Evolutionary conservation across 164 flowering plant genomes (phyloP), one percentile per base, ranked within the genome.

Genomic region (Vitis cinerea): DNA sequence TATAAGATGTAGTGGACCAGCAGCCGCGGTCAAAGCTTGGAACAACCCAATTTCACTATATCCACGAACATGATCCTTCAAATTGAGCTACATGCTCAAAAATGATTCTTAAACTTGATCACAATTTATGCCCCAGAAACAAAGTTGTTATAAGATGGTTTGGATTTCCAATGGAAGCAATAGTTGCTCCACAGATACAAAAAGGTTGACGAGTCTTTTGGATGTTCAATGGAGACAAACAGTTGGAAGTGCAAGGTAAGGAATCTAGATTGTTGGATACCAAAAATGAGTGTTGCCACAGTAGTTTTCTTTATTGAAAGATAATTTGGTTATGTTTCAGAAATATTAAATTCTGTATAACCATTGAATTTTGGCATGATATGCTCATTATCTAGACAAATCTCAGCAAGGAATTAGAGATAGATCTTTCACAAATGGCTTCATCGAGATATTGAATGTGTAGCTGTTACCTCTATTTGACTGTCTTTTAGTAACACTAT

Each of bases 401-500:
- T 27, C 13, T 56, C 29, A 19, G 10, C 44, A 29, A 54, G 50
- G 15, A 54, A 48, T 62, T 12, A n/a, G 13, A 69, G 51, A 37
- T 10, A 37, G 4, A 37, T 37, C 44, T 37, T 37, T 37, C 44
- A 37, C 6, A 6, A 37, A 37, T 6, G 44, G 10, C 8, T 52
- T 37, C 44, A 58, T 30, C 47, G 48, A 67, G 44, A 27, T 16
- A 29, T 17, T 6, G 55, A 65, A 61, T 13, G 9, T 44, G 23
- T 23, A 67, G 44, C 63, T 68, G 78, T 81, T 78, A 87, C 90
- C 90, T 81, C 83, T 80, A 77, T 76, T 81, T 78, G 81, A 31
- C 71, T 82, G 87, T 73, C 87, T 82, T 75, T 75, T 77, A 65
- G 69, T 72, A 71, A 76, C 81, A 65, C 76, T 72, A 65, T 81